Evolutionary conservation across 2,329 filamentous ascomycete genomes (phyloP).

Genomic region (Exophiala bonariae): DNA sequence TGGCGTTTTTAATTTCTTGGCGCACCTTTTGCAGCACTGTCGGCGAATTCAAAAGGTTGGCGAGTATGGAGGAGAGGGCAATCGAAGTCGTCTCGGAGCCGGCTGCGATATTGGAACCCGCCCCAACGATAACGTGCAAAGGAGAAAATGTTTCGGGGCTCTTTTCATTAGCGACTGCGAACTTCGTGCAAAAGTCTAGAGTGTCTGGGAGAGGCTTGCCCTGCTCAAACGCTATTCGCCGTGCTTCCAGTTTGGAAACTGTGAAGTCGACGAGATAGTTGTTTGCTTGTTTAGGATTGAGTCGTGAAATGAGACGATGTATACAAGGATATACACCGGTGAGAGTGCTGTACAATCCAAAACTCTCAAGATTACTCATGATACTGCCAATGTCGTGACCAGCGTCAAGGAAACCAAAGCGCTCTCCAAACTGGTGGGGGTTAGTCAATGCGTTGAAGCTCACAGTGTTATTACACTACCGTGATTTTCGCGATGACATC

Average conservation of each 20-base stretch:
- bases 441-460: no score
- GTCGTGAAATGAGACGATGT: slow-evolving; percentile 36
- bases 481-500: slow-evolving; percentile 34
- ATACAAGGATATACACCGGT: slow-evolving; percentile 45
- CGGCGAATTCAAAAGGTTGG: slow-evolving; percentile 68
- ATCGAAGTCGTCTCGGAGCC: slow-evolving; percentile 80
- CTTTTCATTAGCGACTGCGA: slow-evolving; percentile 33
- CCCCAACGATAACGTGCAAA: slow-evolving; percentile 15
- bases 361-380: slow-evolving; percentile 36
- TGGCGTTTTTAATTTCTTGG: slow-evolving; percentile 10
- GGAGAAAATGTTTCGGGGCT: slow-evolving; percentile 32
- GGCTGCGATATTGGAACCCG: slow-evolving; percentile 47
- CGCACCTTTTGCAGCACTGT: slow-evolving; percentile 12
- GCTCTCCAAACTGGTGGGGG: slow-evolving; percentile 35
- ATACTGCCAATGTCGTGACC: slow-evolving; percentile 33
- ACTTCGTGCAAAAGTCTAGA: slow-evolving; percentile 41
- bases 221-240: background rate
- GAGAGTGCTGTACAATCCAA: slow-evolving; percentile 37
- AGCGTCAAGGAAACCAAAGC: slow-evolving; percentile 33
- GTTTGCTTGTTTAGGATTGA: slow-evolving; percentile 32
- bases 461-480: no score
- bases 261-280: slow-evolving; percentile 34
- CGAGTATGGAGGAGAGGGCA: slow-evolving; percentile 68
- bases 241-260: slow-evolving; percentile 28
- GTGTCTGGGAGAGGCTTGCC: slow-evolving; percentile 11